Evolutionary conservation across 768 basidiomycete species (phyloP).

Genomic region (Kwoniella botswanensis): DNA sequence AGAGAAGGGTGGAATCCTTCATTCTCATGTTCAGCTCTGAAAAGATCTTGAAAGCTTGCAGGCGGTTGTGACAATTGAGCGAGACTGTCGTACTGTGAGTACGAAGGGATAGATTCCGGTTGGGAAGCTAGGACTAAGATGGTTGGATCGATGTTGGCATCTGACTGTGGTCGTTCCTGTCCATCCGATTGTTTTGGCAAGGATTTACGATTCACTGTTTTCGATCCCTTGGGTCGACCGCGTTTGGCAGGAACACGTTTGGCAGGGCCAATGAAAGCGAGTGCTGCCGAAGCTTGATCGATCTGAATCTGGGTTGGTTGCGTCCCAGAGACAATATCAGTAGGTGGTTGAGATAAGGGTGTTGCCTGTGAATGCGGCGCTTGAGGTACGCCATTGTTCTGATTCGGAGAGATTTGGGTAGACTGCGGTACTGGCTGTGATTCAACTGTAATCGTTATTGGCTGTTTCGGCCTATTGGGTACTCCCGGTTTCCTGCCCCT

Average conservation of each 20-base stretch:
- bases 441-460: background rate
- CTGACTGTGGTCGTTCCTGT: background rate
- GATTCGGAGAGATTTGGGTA: background rate
- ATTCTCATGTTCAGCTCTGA: background rate
- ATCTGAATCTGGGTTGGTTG: background rate
- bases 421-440: background rate
- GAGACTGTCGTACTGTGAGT: conserved; percentile 4
- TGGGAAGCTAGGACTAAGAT: conserved; percentile 16
- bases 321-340: background rate
- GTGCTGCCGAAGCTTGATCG: background rate
- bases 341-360: background rate
- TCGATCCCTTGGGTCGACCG: conserved; percentile 25
- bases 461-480: background rate
- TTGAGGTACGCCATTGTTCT: background rate
- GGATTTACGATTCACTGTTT: conserved; percentile 8
- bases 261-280: background rate
- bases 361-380: background rate
- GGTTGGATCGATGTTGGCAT: background rate
- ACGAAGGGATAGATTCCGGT: conserved; percentile 1
- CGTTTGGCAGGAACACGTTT: conserved; percentile 5
- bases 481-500: conserved; percentile 2
- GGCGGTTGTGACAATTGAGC: background rate
- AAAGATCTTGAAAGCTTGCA: background rate
- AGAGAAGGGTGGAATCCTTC: background rate
- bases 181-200: background rate